phyloP scores from a whole-genome alignment of 257 asterid genomes.

The Solanum raphanifolium region DNA sequence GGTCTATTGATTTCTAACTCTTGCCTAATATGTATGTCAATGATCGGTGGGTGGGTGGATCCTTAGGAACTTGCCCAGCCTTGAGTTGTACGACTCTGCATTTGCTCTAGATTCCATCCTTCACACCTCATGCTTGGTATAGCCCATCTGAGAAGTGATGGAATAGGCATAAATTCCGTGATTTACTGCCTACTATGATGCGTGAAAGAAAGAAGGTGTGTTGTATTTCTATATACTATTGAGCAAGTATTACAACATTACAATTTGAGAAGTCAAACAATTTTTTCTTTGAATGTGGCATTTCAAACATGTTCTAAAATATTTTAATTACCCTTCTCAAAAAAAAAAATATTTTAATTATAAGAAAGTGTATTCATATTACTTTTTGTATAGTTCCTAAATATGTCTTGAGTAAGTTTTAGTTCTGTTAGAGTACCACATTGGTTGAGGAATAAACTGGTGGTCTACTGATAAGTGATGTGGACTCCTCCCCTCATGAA shows the following conservation, averaged over 20 bases:
- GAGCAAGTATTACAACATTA: not conserved
- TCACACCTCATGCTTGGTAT: not conserved
- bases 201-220: not conserved
- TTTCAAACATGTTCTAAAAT: not conserved
- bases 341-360: not conserved
- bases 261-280: not conserved
- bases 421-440: not conserved
- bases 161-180: not conserved
- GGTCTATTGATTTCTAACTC: not conserved
- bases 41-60: not conserved
- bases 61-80: not conserved
- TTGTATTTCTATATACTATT: not conserved
- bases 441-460: not conserved
- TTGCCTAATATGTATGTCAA: not conserved
- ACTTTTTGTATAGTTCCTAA: not conserved
- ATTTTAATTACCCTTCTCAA: not conserved
- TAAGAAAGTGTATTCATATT: not conserved
- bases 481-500: not conserved
- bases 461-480: not conserved
- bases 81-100: not conserved
- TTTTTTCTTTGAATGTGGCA: not conserved
- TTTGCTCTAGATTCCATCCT: not conserved
- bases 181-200: not conserved
- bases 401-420: not conserved
- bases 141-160: not conserved